Percentiles rank a stretch among this genome's conserved stretches.
phyloP scores from a whole-genome alignment of 2,329 filamentous ascomycete genomes.

The Chaetomium globosum region DNA sequence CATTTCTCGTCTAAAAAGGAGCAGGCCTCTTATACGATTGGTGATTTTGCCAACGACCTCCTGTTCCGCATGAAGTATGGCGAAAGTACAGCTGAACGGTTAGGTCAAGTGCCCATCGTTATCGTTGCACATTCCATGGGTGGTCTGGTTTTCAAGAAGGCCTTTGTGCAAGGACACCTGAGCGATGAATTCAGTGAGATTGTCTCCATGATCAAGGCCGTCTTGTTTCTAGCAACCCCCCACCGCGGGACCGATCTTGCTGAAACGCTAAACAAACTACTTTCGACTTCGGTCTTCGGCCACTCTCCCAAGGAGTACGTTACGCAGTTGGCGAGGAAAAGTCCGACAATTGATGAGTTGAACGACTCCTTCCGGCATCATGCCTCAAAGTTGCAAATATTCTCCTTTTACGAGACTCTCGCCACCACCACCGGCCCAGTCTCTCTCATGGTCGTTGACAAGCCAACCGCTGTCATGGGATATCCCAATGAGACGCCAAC shows the following conservation, averaged over 20 bases:
- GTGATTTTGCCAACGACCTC: background rate
- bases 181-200: slow-evolving; percentile 36
- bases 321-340: background rate
- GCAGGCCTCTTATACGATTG: background rate
- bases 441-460: slow-evolving; percentile 35
- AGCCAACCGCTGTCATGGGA: slow-evolving; percentile 35
- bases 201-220: slow-evolving; percentile 33
- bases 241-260: slow-evolving; percentile 36
- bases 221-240: slow-evolving; percentile 40
- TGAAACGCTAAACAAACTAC: slow-evolving; percentile 31
- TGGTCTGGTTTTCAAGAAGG: slow-evolving; percentile 34
- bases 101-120: slow-evolving; percentile 29
- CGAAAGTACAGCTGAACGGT: slow-evolving; percentile 8
- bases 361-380: background rate
- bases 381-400: background rate
- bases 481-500: slow-evolving; percentile 26
- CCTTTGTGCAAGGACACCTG: slow-evolving; percentile 31
- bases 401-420: slow-evolving; percentile 6
- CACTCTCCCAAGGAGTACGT: slow-evolving; percentile 36
- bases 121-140: slow-evolving; percentile 34
- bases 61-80: slow-evolving; percentile 1
- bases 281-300: slow-evolving; percentile 26
- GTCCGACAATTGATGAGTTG: background rate
- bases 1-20: background rate
- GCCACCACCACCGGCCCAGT: background rate